phyloP scores from a whole-genome alignment of 495 filamentous ascomycete species.

The Cercophora newfieldiana region DNA sequence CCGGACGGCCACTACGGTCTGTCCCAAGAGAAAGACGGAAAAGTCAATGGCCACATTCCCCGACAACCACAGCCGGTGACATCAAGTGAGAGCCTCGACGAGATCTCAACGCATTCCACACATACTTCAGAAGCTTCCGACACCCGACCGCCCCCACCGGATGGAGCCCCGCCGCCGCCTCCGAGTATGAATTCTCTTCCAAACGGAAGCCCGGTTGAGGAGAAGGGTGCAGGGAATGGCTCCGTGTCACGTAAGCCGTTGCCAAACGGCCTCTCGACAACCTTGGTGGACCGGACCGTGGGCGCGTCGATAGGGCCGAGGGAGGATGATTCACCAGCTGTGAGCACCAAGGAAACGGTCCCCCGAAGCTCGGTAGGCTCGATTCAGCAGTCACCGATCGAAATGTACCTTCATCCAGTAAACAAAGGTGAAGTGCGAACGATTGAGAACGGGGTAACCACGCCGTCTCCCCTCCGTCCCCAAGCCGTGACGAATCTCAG shows the following conservation, averaged over 20 bases:
- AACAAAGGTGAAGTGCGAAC: conserved; percentile 33
- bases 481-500: conserved; percentile 41
- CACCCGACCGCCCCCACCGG: conserved; percentile 19
- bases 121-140: conserved; percentile 36
- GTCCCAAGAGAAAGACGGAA: conserved; percentile 30
- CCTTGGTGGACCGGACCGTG: conserved; percentile 28
- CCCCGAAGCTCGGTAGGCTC: conserved; percentile 35
- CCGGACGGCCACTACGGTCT: conserved; percentile 34
- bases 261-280: conserved; percentile 22
- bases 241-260: conserved; percentile 21
- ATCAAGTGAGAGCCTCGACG: conserved; percentile 41
- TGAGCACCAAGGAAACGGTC: conserved; percentile 16
- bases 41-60: conserved; percentile 32
- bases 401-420: conserved; percentile 35
- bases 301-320: not conserved
- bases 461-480: conserved; percentile 15
- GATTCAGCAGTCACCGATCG: conserved; percentile 35
- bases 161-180: conserved; percentile 21
- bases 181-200: conserved; percentile 33
- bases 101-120: conserved; percentile 35
- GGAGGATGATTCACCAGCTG: not conserved
- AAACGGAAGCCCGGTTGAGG: conserved; percentile 27
- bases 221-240: conserved; percentile 10
- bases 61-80: conserved; percentile 35
- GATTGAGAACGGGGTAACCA: conserved; percentile 28